Base-by-base conservation (phyloP, 2,329 filamentous ascomycete species). In the Ascochyta koolunga region DNA sequence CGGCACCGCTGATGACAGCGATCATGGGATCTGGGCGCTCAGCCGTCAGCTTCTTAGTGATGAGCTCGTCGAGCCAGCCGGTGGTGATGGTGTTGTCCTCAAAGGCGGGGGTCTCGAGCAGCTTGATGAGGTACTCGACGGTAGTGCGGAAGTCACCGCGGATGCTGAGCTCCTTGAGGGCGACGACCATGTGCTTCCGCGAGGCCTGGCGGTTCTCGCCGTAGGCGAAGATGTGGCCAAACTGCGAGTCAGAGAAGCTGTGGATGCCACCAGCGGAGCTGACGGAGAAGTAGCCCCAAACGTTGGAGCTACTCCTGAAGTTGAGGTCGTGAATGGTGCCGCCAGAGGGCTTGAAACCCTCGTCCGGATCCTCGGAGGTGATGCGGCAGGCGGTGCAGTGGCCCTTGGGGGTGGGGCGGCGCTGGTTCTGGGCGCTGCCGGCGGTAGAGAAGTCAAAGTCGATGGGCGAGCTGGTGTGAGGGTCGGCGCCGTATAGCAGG, bases 261-360 rank as follows among this genome's bases (percentile, higher is more conserved):
- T 99, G 95, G 64, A 99, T 99, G 78, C 93, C 93, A 80, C 93
- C 93, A 50, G 92, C 89, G 9, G 93, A 95, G 80, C 93, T 91
- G 76, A 99, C 95, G 47, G 95, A 99, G 86, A 99, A 99, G 80
- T 99, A 99, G 83, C 95, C 95, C 95, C 95, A 99, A 51, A 98
- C 95, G 67, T 99, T 99, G 60, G 95, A 98, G 76, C 92, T 96
- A 81, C 90, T 96, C 73, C 95, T 87, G 86, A 99, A 99, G 83
- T 99, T 99, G 72, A 99, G 82, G 73, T 99, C 95, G 81, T 98
- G 95, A 86, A 99, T 96, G 47, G 93, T 96, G 86, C 95, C 95
- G 71, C 93, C 96, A 39, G 95, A 99, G 54, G 95, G 95, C 85
- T 99, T 99, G 87, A 99, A 99, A 47, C 95, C 95, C 83, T 99